Percentiles rank a stretch among this genome's conserved stretches.
Conservation (phyloP, 495 filamentous ascomycete genomes). For the Penicillium canescens region DNA sequence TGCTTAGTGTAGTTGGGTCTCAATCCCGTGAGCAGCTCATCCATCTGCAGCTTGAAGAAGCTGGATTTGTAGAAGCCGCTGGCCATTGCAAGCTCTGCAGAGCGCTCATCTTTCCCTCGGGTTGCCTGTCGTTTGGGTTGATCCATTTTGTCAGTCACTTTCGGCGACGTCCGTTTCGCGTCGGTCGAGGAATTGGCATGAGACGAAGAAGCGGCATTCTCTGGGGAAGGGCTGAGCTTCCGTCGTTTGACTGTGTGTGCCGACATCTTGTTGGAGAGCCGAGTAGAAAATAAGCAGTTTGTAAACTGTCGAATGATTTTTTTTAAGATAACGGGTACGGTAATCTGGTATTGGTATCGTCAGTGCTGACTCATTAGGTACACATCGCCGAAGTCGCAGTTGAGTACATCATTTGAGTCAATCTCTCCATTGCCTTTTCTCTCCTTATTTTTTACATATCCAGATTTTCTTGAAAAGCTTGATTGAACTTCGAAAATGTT, state of each 20-base stretch:
- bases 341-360: slow-evolving; percentile 4
- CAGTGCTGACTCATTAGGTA: slow-evolving; percentile 13
- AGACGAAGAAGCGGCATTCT: slow-evolving; percentile 18
- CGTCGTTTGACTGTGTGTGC: slow-evolving; percentile 36
- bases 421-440: slow-evolving; percentile 2
- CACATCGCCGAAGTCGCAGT: slow-evolving; percentile 38
- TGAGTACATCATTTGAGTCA: slow-evolving; percentile 3
- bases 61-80: slow-evolving; percentile 62
- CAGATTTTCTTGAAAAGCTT: background rate
- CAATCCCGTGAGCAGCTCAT: slow-evolving; percentile 74
- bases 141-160: slow-evolving; percentile 7
- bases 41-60: slow-evolving; percentile 84
- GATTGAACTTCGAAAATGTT: slow-evolving; percentile 29
- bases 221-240: slow-evolving; percentile 35
- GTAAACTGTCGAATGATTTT: slow-evolving; percentile 6
- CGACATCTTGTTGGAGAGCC: slow-evolving; percentile 26
- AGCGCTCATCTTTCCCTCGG: slow-evolving; percentile 27
- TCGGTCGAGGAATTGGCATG: slow-evolving; percentile 5
- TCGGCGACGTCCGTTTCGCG: slow-evolving; percentile 3
- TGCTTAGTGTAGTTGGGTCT: slow-evolving; percentile 67
- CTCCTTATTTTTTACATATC: background rate
- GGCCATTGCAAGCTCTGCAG: slow-evolving; percentile 43
- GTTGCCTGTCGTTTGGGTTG: slow-evolving; percentile 9
- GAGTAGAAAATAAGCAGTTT: background rate
- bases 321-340: slow-evolving; percentile 23